Percentiles rank a stretch among this genome's conserved stretches.
Evolutionary conservation across 2,329 filamentous ascomycete species (phyloP).

Genomic region (Diplodia intermedia): DNA sequence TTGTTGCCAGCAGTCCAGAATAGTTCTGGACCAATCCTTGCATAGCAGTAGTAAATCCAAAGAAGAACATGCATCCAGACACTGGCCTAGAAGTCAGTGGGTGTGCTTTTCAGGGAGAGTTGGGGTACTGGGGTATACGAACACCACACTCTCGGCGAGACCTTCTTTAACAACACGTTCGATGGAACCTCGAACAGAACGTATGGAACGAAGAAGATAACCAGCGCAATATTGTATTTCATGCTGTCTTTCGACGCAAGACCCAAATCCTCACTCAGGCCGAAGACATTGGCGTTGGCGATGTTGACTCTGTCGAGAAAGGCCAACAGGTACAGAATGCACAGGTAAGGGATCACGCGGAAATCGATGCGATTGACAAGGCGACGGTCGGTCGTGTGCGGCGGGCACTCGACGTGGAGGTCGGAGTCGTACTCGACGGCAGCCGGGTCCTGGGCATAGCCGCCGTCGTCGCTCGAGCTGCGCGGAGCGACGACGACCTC

Average conservation of each 20-base stretch:
- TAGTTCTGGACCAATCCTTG: constrained; percentile 83
- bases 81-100: constrained; percentile 50
- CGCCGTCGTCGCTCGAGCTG: constrained; percentile 26
- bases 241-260: constrained; percentile 47
- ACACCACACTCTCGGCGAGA: constrained; percentile 61
- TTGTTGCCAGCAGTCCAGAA: constrained; percentile 74
- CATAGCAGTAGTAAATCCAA: constrained; percentile 75
- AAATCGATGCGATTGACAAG: constrained; percentile 56
- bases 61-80: constrained; percentile 81
- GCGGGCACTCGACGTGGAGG: constrained; percentile 51
- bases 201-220: constrained; percentile 63
- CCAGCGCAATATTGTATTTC: constrained; percentile 59
- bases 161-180: constrained; percentile 60
- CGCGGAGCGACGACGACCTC: constrained; percentile 21
- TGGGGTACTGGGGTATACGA: constrained; percentile 2
- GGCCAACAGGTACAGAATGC: constrained; percentile 59
- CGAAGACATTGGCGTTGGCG: constrained; percentile 60
- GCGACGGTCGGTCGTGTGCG: constrained; percentile 58
- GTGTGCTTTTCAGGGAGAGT: neutral
- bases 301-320: constrained; percentile 62
- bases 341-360: constrained; percentile 58
- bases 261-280: constrained; percentile 55
- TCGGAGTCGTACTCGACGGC: constrained; percentile 48
- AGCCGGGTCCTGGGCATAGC: constrained; percentile 21
- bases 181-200: constrained; percentile 62